Conservation (phyloP, 2,329 filamentous ascomycete species). For the Pseudomassariella vexata region DNA sequence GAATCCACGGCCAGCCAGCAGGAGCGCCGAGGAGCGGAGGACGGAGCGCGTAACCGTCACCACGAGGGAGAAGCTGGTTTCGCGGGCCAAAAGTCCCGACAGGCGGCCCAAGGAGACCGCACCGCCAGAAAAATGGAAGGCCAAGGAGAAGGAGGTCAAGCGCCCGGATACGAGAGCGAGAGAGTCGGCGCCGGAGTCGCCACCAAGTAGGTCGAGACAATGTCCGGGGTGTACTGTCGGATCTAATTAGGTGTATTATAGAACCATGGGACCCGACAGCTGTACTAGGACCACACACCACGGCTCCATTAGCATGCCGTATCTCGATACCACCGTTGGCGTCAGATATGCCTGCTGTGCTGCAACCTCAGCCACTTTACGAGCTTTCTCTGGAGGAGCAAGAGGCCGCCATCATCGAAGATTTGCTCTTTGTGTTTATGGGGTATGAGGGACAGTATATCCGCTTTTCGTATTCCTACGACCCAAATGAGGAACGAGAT, state of each 20-base stretch:
- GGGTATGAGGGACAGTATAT: slow-evolving; percentile 98
- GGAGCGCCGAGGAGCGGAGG: slow-evolving; percentile 45
- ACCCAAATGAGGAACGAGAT: slow-evolving; percentile 80
- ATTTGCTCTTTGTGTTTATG: slow-evolving; percentile 93
- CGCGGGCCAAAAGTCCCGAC: slow-evolving; percentile 54
- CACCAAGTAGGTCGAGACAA: slow-evolving; percentile 36
- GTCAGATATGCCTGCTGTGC: slow-evolving; percentile 61
- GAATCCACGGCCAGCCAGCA: slow-evolving; percentile 45
- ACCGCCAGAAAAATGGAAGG: slow-evolving; percentile 25
- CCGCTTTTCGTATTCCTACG: slow-evolving; percentile 75
- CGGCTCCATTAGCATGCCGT: slow-evolving; percentile 43
- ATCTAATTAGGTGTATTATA: slow-evolving; percentile 23
- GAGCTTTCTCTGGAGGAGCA: slow-evolving; percentile 75
- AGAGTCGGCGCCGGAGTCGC: slow-evolving; percentile 40
- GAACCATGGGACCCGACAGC: slow-evolving; percentile 75
- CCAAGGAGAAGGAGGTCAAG: slow-evolving; percentile 34
- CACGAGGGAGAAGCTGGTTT: slow-evolving; percentile 56
- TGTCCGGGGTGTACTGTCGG: slow-evolving; percentile 1
- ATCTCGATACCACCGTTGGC: slow-evolving; percentile 66
- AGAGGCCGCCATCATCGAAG: slow-evolving; percentile 82
- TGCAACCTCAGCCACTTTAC: slow-evolving; percentile 63
- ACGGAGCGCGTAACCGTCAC: slow-evolving; percentile 54
- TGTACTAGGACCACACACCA: slow-evolving; percentile 60
- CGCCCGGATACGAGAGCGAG: slow-evolving; percentile 39
- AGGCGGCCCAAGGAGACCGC: slow-evolving; percentile 27